Base-by-base conservation (phyloP, 768 basidiomycete genomes). In the Lanmaoa rubissima region DNA sequence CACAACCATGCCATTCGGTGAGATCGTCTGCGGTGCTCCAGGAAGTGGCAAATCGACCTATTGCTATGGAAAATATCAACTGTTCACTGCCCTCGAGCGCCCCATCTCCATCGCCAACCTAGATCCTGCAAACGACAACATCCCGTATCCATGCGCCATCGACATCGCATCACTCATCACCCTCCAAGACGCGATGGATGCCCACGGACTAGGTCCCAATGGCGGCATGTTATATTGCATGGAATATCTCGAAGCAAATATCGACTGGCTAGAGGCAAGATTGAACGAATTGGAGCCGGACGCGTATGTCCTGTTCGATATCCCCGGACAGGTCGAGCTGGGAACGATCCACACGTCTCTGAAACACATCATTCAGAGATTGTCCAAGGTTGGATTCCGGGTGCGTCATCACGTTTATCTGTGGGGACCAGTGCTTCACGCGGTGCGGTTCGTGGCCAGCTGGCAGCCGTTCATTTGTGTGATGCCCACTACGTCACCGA, bases 401-500 rank as follows among this genome's bases (percentile, higher is more conserved):
- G 96, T 98, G 74, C 75, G 94, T 77, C 12, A 74, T 45, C 43
- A 19, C 16, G n/a, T 57, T 48, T 47, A 19, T 54, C 38, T 44
- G 28, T 46, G 34, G n/a, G 5, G 16, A n/a, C 43, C 45, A 32
- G 43, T 10, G n/a, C 10, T 42, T 56, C 34, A 54, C 38, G 41
- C 40, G 11, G 28, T 50, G 17, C 34, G 35, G 52, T 48, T 40
- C 44, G 10, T 58, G 39, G 58, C 28, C 66, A 97, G 95, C 78
- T 98, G 61, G 94, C 92, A 51, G 91, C 91, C 9, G 91, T 98
- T 9, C 94, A 98, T 72, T 79, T 99, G 2, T 97, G 94, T 72
- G 96, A 99, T 75, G 92, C 97, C 1, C 93, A 96, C 74, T 95
- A 98, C 71, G 90, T 98, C 65, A 96, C 95, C 45, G 95, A 98